Base-by-base conservation (phyloP, 768 basidiomycete species). In the Tephrocybe sp. region DNA sequence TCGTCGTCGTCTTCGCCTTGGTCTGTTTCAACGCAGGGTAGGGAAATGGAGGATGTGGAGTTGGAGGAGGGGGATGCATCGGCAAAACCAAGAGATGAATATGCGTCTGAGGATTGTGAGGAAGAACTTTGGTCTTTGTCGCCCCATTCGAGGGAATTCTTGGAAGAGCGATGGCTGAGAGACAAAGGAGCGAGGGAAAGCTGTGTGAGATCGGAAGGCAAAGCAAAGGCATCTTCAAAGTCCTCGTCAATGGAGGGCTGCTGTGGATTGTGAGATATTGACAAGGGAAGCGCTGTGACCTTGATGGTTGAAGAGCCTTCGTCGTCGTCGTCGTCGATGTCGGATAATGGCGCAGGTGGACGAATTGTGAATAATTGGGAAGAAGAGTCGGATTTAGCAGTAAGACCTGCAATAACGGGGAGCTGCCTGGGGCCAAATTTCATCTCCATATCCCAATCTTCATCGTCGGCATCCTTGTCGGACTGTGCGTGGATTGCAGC, bases 291-390 rank as follows among this genome's bases (percentile, higher is more conserved):
- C 21, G 77, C 78, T 14, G 80, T 71, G 45, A 83, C 82, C 65
- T 91, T 93, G 69, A 92, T 91, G 28, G 90, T 93, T 9, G 89
- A 91, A 6, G 88, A 80, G 37, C 88, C 89, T 63, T 90, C 89
- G 28, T 88, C 89, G 26, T 87, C 86, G 17, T 87, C 85, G 20
- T 83, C 80, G 53, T 84, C 75, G 37, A 62, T 59, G 47, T 74
- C 66, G 49, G 79, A 68, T 26, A 68, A 68, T 15, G 75, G 67
- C 48, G 81, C 69, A 1, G 87, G 83, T 3, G 86, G 88, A 18
- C 85, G 83, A 54, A 90, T 87, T 50, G 78, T 84, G 71, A 85
- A 72, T 56, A 77, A 68, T 28, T 74, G 74, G 9, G 34, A 36
- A 23, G 72, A 64, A 44, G 66, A 53, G 25, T 75, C 73, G 48